Evolutionary conservation across 2,329 filamentous ascomycete genomes (phyloP).

Genomic region (Calonectria naviculata): DNA sequence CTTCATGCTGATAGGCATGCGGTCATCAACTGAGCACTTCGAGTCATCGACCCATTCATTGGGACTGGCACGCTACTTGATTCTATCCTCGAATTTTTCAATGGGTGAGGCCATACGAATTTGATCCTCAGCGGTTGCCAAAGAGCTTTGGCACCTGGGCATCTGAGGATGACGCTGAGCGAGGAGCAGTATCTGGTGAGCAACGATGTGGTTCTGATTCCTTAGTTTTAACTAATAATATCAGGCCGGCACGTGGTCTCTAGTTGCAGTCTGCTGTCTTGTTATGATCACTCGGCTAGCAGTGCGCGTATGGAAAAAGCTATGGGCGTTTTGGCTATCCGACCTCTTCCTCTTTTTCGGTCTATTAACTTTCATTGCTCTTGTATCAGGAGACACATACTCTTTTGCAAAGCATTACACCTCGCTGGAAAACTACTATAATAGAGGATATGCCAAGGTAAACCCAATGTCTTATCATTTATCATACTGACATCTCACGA

Average conservation of each 20-base stretch:
- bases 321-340: background rate
- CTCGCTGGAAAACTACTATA: background rate
- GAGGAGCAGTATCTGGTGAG: background rate
- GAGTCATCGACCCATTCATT: too few relatives aligned
- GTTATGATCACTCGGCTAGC: background rate
- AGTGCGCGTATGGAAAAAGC: background rate
- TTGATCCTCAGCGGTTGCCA: background rate
- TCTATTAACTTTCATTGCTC: background rate
- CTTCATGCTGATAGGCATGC: too few relatives aligned
- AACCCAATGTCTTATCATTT: too few relatives aligned
- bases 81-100: too few relatives aligned
- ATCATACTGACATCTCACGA: background rate
- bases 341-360: background rate
- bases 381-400: background rate
- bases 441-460: background rate
- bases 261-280: background rate
- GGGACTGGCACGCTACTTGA: too few relatives aligned
- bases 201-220: background rate
- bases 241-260: background rate
- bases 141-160: background rate
- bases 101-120: too few relatives aligned
- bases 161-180: background rate
- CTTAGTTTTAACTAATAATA: background rate
- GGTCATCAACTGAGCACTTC: too few relatives aligned
- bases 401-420: background rate